Conservation (phyloP, 2,329 filamentous ascomycete species). For the Pseudogymnoascus sp. region DNA sequence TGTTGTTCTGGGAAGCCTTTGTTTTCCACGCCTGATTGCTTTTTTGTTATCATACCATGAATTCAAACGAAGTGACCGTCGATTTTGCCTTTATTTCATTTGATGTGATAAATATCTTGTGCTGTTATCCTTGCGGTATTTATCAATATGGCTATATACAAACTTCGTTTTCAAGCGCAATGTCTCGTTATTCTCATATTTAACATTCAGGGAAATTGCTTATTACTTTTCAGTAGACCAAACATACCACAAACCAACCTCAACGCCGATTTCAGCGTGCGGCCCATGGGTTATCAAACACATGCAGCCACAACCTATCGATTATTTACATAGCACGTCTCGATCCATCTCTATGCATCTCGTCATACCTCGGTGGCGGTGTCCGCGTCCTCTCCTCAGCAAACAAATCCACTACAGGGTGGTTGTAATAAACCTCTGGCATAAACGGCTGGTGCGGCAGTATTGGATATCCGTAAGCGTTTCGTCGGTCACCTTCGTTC, state of each 20-base stretch:
- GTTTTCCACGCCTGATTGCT: not conserved
- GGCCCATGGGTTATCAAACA: not conserved
- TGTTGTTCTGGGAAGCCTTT: constrained; percentile 4
- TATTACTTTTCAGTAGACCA: not conserved
- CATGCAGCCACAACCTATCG: not conserved
- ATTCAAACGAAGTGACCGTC: constrained; percentile 8
- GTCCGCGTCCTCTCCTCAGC: not conserved
- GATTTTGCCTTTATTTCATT: not conserved
- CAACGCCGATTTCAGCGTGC: not conserved
- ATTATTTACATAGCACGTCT: not conserved
- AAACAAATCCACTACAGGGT: not conserved
- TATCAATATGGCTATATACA: not conserved
- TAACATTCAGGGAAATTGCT: not conserved
- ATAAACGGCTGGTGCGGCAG: too few relatives aligned
- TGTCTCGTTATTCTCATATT: not conserved
- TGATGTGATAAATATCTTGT: not conserved
- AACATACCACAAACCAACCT: not conserved
- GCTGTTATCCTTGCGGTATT: not conserved
- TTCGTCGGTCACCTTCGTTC: too few relatives aligned
- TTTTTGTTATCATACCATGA: constrained; percentile 9
- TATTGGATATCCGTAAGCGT: too few relatives aligned
- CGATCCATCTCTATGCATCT: not conserved
- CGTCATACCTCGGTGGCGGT: not conserved
- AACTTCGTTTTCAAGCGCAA: not conserved
- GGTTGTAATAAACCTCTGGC: too few relatives aligned